Percentiles rank a stretch among this genome's conserved stretches.
Conservation (phyloP, 768 basidiomycete genomes). For the Amanita exitialis region DNA sequence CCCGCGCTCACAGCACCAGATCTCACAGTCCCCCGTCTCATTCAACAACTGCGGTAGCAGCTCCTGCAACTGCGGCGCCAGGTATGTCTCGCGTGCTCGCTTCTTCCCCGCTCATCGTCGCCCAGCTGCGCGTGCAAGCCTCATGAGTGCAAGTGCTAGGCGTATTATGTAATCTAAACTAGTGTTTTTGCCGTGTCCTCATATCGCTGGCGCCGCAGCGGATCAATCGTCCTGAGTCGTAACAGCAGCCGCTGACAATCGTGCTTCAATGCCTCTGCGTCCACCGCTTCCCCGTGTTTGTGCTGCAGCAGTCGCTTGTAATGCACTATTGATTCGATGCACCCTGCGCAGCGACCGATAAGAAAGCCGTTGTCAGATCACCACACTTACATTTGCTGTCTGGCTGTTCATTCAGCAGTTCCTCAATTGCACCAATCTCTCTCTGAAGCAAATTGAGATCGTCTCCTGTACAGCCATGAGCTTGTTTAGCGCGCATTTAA, state of each 20-base stretch:
- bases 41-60: slow-evolving; percentile 35
- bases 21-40: slow-evolving; percentile 27
- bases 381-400: slow-evolving; percentile 76
- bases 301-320: slow-evolving; percentile 67
- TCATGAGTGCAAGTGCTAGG: slow-evolving; percentile 58
- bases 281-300: slow-evolving; percentile 26
- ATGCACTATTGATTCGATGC: slow-evolving; percentile 83
- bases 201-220: slow-evolving; percentile 58
- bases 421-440: slow-evolving; percentile 74
- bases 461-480: slow-evolving; percentile 31
- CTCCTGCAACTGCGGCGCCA: slow-evolving; percentile 42
- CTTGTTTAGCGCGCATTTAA: too few species aligned
- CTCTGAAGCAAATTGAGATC: slow-evolving; percentile 47
- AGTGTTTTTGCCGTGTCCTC: slow-evolving; percentile 31
- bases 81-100: slow-evolving; percentile 19
- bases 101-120: neutral
- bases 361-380: neutral
- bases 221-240: slow-evolving; percentile 57
- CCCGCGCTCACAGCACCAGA: slow-evolving; percentile 6
- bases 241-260: slow-evolving; percentile 42
- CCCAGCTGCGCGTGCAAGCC: slow-evolving; percentile 50
- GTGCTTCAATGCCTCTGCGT: slow-evolving; percentile 23
- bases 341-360: slow-evolving; percentile 49
- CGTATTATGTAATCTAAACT: neutral
- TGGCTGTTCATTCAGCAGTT: slow-evolving; percentile 80